A percentile compares a stretch with the other conserved stretches of the same genome.
phyloP scores from a whole-genome alignment of 2,329 filamentous ascomycete species.

The Hypomyces rosellus region DNA sequence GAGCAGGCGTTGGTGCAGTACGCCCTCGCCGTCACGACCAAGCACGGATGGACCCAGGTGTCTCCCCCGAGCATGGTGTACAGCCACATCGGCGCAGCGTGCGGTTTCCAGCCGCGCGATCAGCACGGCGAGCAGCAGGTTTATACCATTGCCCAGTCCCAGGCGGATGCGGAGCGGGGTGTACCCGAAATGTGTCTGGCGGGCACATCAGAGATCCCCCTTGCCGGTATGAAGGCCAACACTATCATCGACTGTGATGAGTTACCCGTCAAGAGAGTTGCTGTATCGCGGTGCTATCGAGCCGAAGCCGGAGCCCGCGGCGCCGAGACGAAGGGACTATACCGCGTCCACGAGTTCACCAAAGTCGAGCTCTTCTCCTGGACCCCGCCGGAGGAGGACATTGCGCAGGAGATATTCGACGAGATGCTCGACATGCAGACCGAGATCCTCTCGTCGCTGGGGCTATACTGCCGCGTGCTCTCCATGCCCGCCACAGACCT shows the following conservation, averaged over 20 bases:
- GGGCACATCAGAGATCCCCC: slow-evolving; percentile 89
- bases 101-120: slow-evolving; percentile 91
- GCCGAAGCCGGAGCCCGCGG: slow-evolving; percentile 90
- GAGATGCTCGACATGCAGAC: slow-evolving; percentile 85
- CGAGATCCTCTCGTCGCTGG: slow-evolving; percentile 70
- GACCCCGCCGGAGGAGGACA: slow-evolving; percentile 54
- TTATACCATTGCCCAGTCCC: slow-evolving; percentile 66
- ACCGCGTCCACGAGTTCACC: slow-evolving; percentile 96
- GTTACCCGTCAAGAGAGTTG: slow-evolving; percentile 74
- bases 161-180: slow-evolving; percentile 52
- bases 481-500: slow-evolving; percentile 90
- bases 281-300: slow-evolving; percentile 86
- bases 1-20: slow-evolving; percentile 92
- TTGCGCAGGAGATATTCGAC: slow-evolving; percentile 59
- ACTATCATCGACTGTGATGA: slow-evolving; percentile 56
- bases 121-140: slow-evolving; percentile 87
- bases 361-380: slow-evolving; percentile 98
- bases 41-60: slow-evolving; percentile 71
- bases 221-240: slow-evolving; percentile 84
- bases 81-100: slow-evolving; percentile 80
- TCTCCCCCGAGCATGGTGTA: slow-evolving; percentile 88
- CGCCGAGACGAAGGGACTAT: slow-evolving; percentile 86
- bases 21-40: slow-evolving; percentile 65
- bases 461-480: slow-evolving; percentile 78
- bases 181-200: slow-evolving; percentile 70